Percentiles rank a stretch among this genome's conserved stretches.
Conservation (phyloP, 345 rosid species). For the Pistacia integerrima region DNA sequence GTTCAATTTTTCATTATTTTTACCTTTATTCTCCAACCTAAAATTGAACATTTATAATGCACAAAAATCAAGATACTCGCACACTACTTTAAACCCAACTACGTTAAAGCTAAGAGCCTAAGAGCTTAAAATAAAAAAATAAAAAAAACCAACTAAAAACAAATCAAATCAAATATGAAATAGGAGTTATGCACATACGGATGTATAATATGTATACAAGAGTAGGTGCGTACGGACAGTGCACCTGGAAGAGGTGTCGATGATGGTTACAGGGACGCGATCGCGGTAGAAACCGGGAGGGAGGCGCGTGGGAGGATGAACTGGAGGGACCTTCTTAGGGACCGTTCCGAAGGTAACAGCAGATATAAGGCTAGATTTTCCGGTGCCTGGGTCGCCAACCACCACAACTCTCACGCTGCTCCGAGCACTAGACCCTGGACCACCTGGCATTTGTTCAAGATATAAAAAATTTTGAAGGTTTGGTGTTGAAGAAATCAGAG, state of each 20-base stretch:
- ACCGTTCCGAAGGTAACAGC: slow-evolving; percentile 66
- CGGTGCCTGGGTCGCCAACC: slow-evolving; percentile 75
- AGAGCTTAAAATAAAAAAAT: background rate
- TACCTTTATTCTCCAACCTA: slow-evolving; percentile 71
- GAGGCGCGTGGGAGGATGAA: slow-evolving; percentile 71
- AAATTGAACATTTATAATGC: slow-evolving; percentile 16
- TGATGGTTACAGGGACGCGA: slow-evolving; percentile 70
- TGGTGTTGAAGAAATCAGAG: slow-evolving; percentile 12
- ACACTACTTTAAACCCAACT: background rate
- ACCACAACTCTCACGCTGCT: slow-evolving; percentile 65
- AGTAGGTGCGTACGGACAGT: background rate
- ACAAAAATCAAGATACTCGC: background rate
- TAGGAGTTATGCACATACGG: background rate
- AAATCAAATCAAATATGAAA: background rate
- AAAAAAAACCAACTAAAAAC: background rate
- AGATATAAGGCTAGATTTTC: slow-evolving; percentile 74
- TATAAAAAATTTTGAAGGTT: background rate
- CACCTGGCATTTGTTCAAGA: slow-evolving; percentile 42
- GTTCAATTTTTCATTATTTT: slow-evolving; percentile 39
- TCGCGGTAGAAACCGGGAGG: slow-evolving; percentile 75
- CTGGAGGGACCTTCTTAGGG: slow-evolving; percentile 61
- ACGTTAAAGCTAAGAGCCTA: background rate
- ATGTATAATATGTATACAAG: background rate
- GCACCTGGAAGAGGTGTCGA: slow-evolving; percentile 81
- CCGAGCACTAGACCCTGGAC: slow-evolving; percentile 48